phyloP scores from a whole-genome alignment of 345 rosid species.

The Syzygium oleosum region DNA sequence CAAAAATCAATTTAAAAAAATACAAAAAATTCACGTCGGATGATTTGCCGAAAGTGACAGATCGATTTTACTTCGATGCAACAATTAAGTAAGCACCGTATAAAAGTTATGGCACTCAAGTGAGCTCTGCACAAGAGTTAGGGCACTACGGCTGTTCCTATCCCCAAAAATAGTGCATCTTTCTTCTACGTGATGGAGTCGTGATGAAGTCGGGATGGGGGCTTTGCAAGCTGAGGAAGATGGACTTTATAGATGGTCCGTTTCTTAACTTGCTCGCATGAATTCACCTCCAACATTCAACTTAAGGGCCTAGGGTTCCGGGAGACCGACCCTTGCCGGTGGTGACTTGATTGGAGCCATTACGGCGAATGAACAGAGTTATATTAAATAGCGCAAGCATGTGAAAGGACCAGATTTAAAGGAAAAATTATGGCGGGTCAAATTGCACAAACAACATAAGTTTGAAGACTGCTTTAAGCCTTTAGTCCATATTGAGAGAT shows the following conservation, averaged over 20 bases:
- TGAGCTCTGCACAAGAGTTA: too few relatives aligned
- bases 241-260: constrained; percentile 61
- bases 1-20: too few relatives aligned
- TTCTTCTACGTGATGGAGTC: constrained; percentile 27
- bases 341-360: not conserved
- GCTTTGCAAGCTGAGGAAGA: constrained; percentile 67
- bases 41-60: too few relatives aligned
- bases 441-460: not conserved
- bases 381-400: not conserved
- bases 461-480: not conserved
- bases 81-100: too few relatives aligned
- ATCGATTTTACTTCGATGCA: too few relatives aligned
- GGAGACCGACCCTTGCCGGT: not conserved
- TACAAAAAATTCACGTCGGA: too few relatives aligned
- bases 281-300: not conserved
- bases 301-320: not conserved
- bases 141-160: too few relatives aligned
- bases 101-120: too few relatives aligned
- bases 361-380: not conserved
- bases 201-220: constrained; percentile 96
- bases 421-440: not conserved
- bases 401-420: not conserved
- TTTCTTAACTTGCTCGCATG: constrained; percentile 7
- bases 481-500: too few relatives aligned
- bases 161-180: too few relatives aligned